Evolutionary conservation across 805 yeast genomes (phyloP).

Genomic region (Kodamaea leandrae): DNA sequence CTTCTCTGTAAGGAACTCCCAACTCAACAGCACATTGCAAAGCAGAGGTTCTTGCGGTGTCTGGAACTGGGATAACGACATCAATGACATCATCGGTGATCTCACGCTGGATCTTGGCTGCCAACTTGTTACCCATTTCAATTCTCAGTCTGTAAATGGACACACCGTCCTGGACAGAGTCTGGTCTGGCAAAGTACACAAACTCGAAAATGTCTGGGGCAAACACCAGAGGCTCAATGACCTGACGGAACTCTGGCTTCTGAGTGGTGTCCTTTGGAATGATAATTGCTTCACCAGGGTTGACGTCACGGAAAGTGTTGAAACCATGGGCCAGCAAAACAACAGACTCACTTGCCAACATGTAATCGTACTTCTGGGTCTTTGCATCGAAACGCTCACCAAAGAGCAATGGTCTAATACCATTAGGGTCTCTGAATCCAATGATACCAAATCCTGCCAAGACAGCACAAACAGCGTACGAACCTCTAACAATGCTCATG

Average conservation of each 20-base stretch:
- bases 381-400: conserved; percentile 70
- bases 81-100: conserved; percentile 60
- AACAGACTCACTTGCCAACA: conserved; percentile 94
- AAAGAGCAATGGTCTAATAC: conserved; percentile 84
- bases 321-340: conserved; percentile 92
- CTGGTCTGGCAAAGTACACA: conserved; percentile 97
- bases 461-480: conserved; percentile 95
- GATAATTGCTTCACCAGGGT: conserved; percentile 96
- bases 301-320: conserved; percentile 71
- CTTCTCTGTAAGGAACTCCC: conserved; percentile 87
- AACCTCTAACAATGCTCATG: conserved; percentile 81
- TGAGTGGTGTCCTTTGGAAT: conserved; percentile 68
- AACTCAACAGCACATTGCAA: conserved; percentile 84
- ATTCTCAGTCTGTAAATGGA: conserved; percentile 91
- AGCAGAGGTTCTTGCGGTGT: conserved; percentile 95
- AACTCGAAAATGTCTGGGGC: conserved; percentile 97
- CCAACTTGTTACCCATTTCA: conserved; percentile 90
- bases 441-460: conserved; percentile 93
- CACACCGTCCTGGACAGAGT: conserved; percentile 93
- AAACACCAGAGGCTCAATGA: conserved; percentile 71
- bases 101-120: conserved; percentile 57
- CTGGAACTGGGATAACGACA: conserved; percentile 97
- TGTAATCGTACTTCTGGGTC: conserved; percentile 77
- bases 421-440: conserved; percentile 97
- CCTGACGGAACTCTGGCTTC: conserved; percentile 81